Evolutionary conservation across 768 basidiomycete genomes (phyloP), one percentile per base, ranked within the genome.

Genomic region (Tricholoma saponaceum): DNA sequence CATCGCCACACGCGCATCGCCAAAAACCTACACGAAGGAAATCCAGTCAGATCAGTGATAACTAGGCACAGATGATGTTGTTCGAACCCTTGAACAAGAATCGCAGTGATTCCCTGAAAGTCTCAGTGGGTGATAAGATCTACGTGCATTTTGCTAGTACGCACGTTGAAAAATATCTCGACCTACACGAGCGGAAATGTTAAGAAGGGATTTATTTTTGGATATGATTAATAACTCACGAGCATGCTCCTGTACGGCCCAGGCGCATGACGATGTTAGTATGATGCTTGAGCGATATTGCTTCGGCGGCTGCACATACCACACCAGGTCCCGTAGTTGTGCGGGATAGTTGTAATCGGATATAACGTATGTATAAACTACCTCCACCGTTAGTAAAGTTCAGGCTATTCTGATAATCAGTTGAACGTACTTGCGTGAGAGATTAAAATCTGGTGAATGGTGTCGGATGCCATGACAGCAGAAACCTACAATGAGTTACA

Each of bases 381-480:
- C 6, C n/a, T 10, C 6, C n/a, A 16, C 47, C 16, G 28, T 18
- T n/a, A 18, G 6, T 50, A 18, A 4, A 50, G 7, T 30, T 5
- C 7, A 5, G 9, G 30, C 30, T 32, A n/a, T 30, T 1, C 18
- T 30, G 30, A 56, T 44, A 41, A 55, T 28, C 5, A 23, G 7
- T n/a, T n/a, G n/a, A 0, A 62, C 71, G 52, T 63, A 78, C 84
- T 66, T 3, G 76, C 73, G 58, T 85, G 82, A 0, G 79, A 75
- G 57, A 86, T 82, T 26, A 85, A 64, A 1, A 67, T 72, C 61
- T 85, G 84, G 59, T 85, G 82, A 0, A 76, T 59, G 0, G 80
- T 81, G 58, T 85, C 84, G 51, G 78, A 79, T 2, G 74, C 0
- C 70, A 84, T 74, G 5, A 81, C 79, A 9, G 70, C 70, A 25